A percentile compares a stretch with the other conserved stretches of the same genome.
Evolutionary conservation across 1,284 basidiomycete species (phyloP).

Genomic region (Leccinum fallax): DNA sequence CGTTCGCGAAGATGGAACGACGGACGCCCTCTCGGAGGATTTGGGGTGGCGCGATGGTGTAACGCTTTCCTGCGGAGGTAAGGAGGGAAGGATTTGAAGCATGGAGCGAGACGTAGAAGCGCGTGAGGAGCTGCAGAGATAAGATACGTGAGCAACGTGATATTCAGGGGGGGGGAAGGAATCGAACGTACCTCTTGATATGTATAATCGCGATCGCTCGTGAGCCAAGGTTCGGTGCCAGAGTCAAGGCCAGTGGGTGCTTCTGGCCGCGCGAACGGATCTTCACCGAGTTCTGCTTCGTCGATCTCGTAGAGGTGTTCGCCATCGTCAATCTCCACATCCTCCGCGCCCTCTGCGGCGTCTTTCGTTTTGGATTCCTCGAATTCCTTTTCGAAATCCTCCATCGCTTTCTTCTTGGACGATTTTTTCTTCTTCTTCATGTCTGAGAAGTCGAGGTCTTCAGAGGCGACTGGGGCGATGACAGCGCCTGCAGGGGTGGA

Average conservation of each 20-base stretch:
- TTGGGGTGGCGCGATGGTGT: slow-evolving; percentile 97
- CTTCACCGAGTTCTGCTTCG: slow-evolving; percentile 83
- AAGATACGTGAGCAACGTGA: background rate
- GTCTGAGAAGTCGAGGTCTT: slow-evolving; percentile 82
- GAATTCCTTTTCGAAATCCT: slow-evolving; percentile 90
- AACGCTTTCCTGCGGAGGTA: slow-evolving; percentile 84
- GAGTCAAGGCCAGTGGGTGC: slow-evolving; percentile 59
- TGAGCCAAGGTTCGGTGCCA: slow-evolving; percentile 85
- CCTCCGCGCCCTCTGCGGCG: slow-evolving; percentile 55
- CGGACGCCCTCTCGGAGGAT: slow-evolving; percentile 96
- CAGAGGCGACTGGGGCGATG: slow-evolving; percentile 46
- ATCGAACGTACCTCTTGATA: slow-evolving; percentile 78
- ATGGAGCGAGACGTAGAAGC: slow-evolving; percentile 92
- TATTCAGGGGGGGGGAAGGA: background rate
- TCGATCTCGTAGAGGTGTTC: slow-evolving; percentile 69
- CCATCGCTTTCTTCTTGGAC: slow-evolving; percentile 75
- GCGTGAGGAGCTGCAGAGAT: slow-evolving; percentile 75
- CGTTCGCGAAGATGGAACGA: slow-evolving; percentile 96
- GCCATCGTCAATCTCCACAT: slow-evolving; percentile 59
- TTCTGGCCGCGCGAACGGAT: slow-evolving; percentile 74
- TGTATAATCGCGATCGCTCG: slow-evolving; percentile 91
- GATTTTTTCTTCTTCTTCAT: slow-evolving; percentile 84
- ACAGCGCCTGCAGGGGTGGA: slow-evolving; percentile 48
- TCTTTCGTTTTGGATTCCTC: slow-evolving; percentile 67
- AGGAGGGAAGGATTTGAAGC: slow-evolving; percentile 94